Base-by-base conservation (phyloP, 441 rosid species). In the Pelargonium fulgidum region DNA sequence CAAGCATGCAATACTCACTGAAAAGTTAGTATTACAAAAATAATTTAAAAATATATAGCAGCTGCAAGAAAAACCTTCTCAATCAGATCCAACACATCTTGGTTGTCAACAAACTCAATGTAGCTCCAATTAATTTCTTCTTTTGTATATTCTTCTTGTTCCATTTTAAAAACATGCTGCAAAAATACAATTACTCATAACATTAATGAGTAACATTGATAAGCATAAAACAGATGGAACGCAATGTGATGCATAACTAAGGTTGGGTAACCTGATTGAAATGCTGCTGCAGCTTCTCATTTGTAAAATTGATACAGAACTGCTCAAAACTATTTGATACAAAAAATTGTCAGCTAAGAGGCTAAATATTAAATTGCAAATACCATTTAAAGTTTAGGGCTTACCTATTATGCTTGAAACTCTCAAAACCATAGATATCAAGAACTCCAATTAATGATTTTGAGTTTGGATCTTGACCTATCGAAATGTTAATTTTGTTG, bases 231-330 rank as follows among this genome's bases (percentile, higher is more conserved):
- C 6, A 36, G 41, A 36, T 61, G 11, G 7, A 61, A 17, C 11
- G 24, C 7, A 61, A 70, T 39, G 44, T 4, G n/a, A 33, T 16
- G 48, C 70, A 12, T 78, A 93, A n/a, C n/a, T n/a, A n/a, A n/a
- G n/a, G n/a, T n/a, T n/a, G n/a, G n/a, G n/a, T n/a, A n/a, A n/a
- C 99, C 97, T 91, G 97, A 78, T 96, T 96, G 82, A 96, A 96
- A 78, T 96, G 99, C 73, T 96, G 99, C 75, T 96, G 99, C 78
- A 96, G 85, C 80, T 96, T 96, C 83, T 96, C 99, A 81, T 96
- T 96, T 47, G 99, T 96, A 72, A 96, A 90, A 78, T 96, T 96
- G 87, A 96, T 96, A 74, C 99, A 96, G 74, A 95, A 91, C 88
- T 95, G 97, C 83, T 93, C 99, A 84, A 96, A 96, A 81, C 99